Evolutionary conservation across 2,329 filamentous ascomycete genomes (phyloP).

Genomic region (Fusarium stilboides): DNA sequence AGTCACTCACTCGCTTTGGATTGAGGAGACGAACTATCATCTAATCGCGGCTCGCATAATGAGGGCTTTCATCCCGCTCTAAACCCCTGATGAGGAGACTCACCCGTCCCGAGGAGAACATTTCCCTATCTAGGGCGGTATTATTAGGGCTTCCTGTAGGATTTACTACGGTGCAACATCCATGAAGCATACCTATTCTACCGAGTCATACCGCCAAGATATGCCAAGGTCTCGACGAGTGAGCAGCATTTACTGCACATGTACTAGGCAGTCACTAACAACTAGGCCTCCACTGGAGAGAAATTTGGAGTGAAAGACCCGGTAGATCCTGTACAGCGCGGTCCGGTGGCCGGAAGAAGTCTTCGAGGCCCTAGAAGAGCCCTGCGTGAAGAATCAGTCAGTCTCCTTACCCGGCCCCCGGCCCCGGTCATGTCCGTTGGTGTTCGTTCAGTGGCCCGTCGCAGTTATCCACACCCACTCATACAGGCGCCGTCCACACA

Average conservation of each 20-base stretch:
- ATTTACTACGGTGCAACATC: neutral
- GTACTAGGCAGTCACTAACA: slow-evolving; percentile 14
- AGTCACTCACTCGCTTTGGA: slow-evolving; percentile 6
- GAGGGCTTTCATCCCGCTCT: slow-evolving; percentile 9
- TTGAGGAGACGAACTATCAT: slow-evolving; percentile 6
- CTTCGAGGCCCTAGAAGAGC: slow-evolving; percentile 11
- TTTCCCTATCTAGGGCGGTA: slow-evolving; percentile 4
- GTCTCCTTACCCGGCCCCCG: slow-evolving; percentile 12
- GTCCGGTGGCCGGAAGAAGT: slow-evolving; percentile 21
- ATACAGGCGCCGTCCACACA: slow-evolving; percentile 20
- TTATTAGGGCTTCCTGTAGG: slow-evolving; percentile 5
- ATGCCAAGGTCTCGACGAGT: slow-evolving; percentile 28
- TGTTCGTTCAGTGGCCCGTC: slow-evolving; percentile 18
- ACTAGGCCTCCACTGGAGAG: slow-evolving; percentile 26
- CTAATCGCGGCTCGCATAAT: slow-evolving; percentile 1
- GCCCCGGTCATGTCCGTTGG: slow-evolving; percentile 24
- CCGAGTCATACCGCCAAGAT: slow-evolving; percentile 27
- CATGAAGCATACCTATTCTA: neutral
- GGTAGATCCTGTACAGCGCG: slow-evolving; percentile 21
- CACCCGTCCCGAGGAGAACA: slow-evolving; percentile 5
- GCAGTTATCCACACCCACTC: slow-evolving; percentile 23
- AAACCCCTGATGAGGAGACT: slow-evolving; percentile 20
- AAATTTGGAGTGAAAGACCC: slow-evolving; percentile 14
- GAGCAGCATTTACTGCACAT: neutral
- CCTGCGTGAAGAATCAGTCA: neutral